Base-by-base conservation (phyloP, 768 basidiomycete genomes). In the Rhodotorula paludigena region DNA sequence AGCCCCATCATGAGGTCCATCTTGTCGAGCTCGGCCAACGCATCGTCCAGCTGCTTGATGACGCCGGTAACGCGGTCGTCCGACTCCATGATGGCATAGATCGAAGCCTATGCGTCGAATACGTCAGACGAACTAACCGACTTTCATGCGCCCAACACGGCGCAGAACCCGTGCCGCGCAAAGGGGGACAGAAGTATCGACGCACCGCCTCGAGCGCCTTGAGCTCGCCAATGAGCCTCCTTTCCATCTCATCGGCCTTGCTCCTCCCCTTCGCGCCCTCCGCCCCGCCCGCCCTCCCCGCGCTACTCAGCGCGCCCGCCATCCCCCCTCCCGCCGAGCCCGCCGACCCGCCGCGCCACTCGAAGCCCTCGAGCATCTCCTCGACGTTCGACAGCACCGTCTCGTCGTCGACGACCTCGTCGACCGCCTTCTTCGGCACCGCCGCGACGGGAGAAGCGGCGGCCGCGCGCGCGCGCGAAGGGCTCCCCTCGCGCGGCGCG, bases 311-410 rank as follows among this genome's bases (percentile, higher is more conserved):
- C 20, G 1, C 65, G 62, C 15, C 71, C 74, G 12, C 52, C 41
- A 32, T n/a, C 61, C 56, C 71, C 71, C 14, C 47, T 42, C 28
- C 51, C 63, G 23, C 52, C 51, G 5, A 64, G 23, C 32, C 52
- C 52, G 21, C 39, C 69, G 18, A n/a, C n/a, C 58, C 68, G 5
- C 73, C 76, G 0, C 90, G 87, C 92, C 92, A 98, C 78, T 98
- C 96, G 75, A 96, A 96, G 0, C 96, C 93, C 75, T 99, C 96
- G 33, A 99, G 82, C 91, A 99, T 93, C 77, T 99, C 96, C 77
- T 99, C 96, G 4, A 99, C 92, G 78, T 86, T 96, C 10, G 87
- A 81, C 79, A 99, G 83, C 7, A 90, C 90, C 15, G 87, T 89
- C 70, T 90, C 87, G 18, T 85, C 83, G 63, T 84, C 85, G 73